Base-by-base conservation (phyloP, 345 rosid genomes). In the Reutealis trisperma region DNA sequence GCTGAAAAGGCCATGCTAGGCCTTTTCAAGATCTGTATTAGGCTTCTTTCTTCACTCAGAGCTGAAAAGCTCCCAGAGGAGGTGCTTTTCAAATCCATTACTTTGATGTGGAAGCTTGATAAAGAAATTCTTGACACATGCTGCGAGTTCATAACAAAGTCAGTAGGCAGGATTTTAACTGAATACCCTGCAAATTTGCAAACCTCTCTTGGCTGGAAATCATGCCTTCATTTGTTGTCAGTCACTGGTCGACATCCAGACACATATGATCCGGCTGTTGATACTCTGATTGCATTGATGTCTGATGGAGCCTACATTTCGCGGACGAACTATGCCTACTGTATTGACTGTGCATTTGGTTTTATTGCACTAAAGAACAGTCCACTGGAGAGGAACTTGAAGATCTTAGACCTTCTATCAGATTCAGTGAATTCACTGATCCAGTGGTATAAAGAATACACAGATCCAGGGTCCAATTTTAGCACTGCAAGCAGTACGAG, bases 91-190 rank as follows among this genome's bases (percentile, higher is more conserved):
- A 91, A 88, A 77, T 90, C 98, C 3, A 90, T 93, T 73, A 89
- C 88, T 34, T 59, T 96, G 70, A 96, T 92, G 98, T 92, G 96
- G 94, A 91, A 89, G 79, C 88, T 93, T 15, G 98, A 96, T 66
- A 96, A 93, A 75, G 96, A 96, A 52, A 86, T 91, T 51, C 93
- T 96, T 0, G 96, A 96, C 8, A 88, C 93, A 1, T 91, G 94
- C 44, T 83, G 85, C 15, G 91, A 85, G 72, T 32, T 72, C 70
- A 91, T 96, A 77, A 86, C 86, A 13, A 87, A 90, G 72, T 85
- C 90, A 1, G 85, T 86, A 4, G 88, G 90, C 87, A 87, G 79
- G 81, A 86, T 96, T n/a, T 77, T 96, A 12, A 75, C 80, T 2
- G 90, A 91, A 45, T 84, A 83, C 74, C 87, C 95, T 16, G 84